phyloP scores from a whole-genome alignment of 2,329 filamentous ascomycete species.

The Clonostachys sp. region DNA sequence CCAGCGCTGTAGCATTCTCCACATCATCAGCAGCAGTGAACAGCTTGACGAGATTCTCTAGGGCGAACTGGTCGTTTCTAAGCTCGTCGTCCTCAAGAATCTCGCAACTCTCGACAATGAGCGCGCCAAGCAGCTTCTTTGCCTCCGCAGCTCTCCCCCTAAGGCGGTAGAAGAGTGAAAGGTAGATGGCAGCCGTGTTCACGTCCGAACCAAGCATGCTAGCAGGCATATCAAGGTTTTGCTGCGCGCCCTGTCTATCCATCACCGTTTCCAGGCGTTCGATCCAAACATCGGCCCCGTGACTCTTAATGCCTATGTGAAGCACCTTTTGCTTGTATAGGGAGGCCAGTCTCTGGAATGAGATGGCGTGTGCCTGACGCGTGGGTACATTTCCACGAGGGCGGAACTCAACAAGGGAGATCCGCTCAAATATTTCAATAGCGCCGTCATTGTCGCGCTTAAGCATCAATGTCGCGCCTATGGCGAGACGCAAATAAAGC shows the following conservation, averaged over 20 bases:
- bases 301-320: constrained; percentile 14
- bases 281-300: constrained; percentile 22
- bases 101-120: constrained; percentile 29
- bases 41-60: constrained; percentile 32
- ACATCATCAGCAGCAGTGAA: constrained; percentile 29
- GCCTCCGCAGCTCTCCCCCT: constrained; percentile 17
- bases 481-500: constrained; percentile 28
- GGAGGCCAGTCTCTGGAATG: constrained; percentile 29
- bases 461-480: constrained; percentile 26
- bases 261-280: constrained; percentile 25
- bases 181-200: constrained; percentile 33
- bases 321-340: constrained; percentile 28
- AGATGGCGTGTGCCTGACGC: constrained; percentile 29
- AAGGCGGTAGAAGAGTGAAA: constrained; percentile 29
- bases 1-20: constrained; percentile 25
- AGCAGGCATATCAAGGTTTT: constrained; percentile 30
- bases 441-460: constrained; percentile 24
- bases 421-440: constrained; percentile 25
- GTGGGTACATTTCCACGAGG: constrained; percentile 31
- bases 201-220: constrained; percentile 33
- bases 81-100: constrained; percentile 33
- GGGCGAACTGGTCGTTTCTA: constrained; percentile 32
- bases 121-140: constrained; percentile 16
- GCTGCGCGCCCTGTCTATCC: constrained; percentile 26
- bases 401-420: constrained; percentile 29